phyloP scores from a whole-genome alignment of 108 stramenopile genomes.

The Conticribra weissflogii region DNA sequence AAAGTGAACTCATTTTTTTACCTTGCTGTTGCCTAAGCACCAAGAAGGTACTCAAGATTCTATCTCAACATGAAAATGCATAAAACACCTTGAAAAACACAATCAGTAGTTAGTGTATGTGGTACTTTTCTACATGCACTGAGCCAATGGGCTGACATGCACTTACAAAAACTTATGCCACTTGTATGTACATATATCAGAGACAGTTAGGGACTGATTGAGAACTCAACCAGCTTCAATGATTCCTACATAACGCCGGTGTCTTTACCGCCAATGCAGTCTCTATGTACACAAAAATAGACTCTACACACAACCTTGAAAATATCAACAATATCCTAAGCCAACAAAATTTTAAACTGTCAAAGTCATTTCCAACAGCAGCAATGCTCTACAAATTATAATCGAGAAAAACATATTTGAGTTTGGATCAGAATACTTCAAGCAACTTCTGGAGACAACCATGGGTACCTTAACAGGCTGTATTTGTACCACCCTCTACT shows the following conservation, averaged over 20 bases:
- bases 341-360: neutral
- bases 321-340: neutral
- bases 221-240: neutral
- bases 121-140: neutral
- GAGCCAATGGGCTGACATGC: neutral
- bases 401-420: constrained; percentile 19
- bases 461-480: constrained; percentile 29
- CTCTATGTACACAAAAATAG: constrained; percentile 48
- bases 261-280: constrained; percentile 41
- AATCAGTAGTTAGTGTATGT: neutral
- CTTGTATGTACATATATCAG: constrained; percentile 1
- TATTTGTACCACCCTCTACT: constrained; percentile 25
- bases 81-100: neutral
- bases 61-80: neutral
- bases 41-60: neutral
- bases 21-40: neutral
- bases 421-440: constrained; percentile 24
- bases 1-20: neutral
- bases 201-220: neutral
- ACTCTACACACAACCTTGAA: constrained; percentile 13
- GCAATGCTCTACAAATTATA: constrained; percentile 5
- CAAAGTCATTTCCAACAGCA: neutral
- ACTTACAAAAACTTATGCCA: neutral
- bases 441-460: constrained; percentile 19
- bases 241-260: constrained; percentile 13